Evolutionary conservation across 2,329 filamentous ascomycete species (phyloP).

Genomic region (Nannizzia gypsea): DNA sequence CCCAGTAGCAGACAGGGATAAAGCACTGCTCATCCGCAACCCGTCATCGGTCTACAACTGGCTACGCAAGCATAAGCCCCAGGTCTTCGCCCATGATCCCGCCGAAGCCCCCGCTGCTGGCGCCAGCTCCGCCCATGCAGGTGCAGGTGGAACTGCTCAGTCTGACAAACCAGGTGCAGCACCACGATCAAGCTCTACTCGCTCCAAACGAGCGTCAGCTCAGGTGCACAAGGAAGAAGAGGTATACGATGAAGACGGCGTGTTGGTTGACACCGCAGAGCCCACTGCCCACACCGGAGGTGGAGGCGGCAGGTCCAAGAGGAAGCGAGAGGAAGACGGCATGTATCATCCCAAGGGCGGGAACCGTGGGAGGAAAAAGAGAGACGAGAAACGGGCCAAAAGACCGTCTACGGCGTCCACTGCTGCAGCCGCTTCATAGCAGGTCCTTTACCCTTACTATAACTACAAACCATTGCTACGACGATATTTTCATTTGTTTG

Average conservation of each 20-base stretch:
- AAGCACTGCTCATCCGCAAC: conserved; percentile 54
- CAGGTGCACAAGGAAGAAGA: conserved; percentile 30
- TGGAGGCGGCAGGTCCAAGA: conserved; percentile 28
- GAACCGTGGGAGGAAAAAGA: conserved; percentile 31
- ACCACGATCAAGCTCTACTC: conserved; percentile 29
- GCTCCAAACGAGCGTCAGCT: conserved; percentile 33
- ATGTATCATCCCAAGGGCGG: conserved; percentile 38
- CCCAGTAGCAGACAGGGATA: conserved; percentile 35
- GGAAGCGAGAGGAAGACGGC: conserved; percentile 38
- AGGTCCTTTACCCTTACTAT: background rate
- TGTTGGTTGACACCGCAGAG: conserved; percentile 25
- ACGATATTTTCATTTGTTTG: background rate
- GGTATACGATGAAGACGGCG: conserved; percentile 34
- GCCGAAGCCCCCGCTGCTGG: conserved; percentile 33
- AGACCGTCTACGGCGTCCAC: conserved; percentile 21
- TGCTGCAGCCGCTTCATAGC: conserved; percentile 7
- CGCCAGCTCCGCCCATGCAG: background rate
- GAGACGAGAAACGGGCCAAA: conserved; percentile 26
- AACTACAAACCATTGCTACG: background rate
- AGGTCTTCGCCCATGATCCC: conserved; percentile 74
- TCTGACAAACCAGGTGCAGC: conserved; percentile 29
- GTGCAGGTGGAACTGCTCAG: background rate
- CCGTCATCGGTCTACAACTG: conserved; percentile 92
- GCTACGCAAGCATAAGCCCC: conserved; percentile 73
- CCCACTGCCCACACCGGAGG: conserved; percentile 17